Base-by-base conservation (phyloP, 805 yeast genomes). In the Pichia phayaonensis region DNA sequence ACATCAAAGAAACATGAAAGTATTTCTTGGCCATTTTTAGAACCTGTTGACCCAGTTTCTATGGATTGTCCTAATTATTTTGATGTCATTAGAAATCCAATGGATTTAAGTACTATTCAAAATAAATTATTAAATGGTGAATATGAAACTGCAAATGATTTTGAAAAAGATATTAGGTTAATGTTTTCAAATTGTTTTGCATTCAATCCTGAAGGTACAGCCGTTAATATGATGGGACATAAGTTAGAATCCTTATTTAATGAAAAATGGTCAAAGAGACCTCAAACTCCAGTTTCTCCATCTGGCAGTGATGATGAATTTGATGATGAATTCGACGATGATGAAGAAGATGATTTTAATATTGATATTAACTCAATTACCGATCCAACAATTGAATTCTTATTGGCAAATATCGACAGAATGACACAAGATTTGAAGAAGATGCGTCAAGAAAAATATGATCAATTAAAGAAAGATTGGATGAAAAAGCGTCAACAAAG, bases 121-220 rank as follows among this genome's bases (percentile, higher is more conserved):
- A 76, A 80, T 52, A 92, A 90, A 65, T 73, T 89, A 56, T 80
- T 83, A 54, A 89, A 88, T 66, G 90, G 90, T 67, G 86, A 86
- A 59, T 94, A 94, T 66, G 92, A 86, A 62, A 82, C 83, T 49
- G 94, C 90, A 20, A 96, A 86, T 53, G 90, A 87, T 55, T 90
- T 92, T 63, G 96, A 85, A 63, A 70, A 68, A 42, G 99, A 94
- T 63, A 79, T 92, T 38, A 76, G 88, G 51, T 75, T 90, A 54
- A 86, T 94, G 52, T 90, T 94, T 71, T 73, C 78, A 55, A 92
- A 94, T 69, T 92, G 98, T 70, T 94, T 88, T 66, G 74, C 77
- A 16, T 94, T 92, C 72, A 94, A 94, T 68, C 98, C 99, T 2
- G 96, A 86, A 60, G 96, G 97, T n/a, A 83, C 96, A 6, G 95